These are phyloP conservation scores for Podaxis pistillaris DNA, from an alignment of 768 basidiomycete species.

Conservation along the genomic window DNA sequence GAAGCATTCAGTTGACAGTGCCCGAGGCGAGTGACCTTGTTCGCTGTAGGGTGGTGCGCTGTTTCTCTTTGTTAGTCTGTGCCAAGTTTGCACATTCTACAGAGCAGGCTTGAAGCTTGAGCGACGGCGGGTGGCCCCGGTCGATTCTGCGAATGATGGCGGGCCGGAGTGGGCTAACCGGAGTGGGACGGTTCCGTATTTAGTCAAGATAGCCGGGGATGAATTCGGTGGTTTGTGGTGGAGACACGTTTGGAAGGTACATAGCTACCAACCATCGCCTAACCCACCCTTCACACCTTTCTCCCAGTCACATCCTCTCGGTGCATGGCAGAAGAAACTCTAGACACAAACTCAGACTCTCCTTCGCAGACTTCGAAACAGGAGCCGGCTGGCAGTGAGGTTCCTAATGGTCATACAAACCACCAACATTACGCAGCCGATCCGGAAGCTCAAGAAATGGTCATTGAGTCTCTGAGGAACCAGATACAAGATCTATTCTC, in stretches of 20 bases:
- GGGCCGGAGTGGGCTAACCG: constrained; percentile 3
- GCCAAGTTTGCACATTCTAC: neutral
- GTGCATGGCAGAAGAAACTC: constrained; percentile 19
- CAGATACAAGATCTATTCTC: constrained; percentile 87
- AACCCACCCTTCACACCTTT: constrained; percentile 1
- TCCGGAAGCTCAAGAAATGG: constrained; percentile 74
- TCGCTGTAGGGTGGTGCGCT: no score
- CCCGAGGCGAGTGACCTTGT: no score
- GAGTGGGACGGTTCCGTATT: constrained; percentile 7
- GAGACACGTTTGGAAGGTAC: constrained; percentile 3
- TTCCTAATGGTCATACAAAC: constrained; percentile 16
- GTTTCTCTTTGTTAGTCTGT: no score
- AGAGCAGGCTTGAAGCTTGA: neutral
- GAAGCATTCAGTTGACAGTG: neutral
- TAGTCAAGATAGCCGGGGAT: neutral
- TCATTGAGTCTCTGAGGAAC: constrained; percentile 75
- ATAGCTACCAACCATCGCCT: neutral
- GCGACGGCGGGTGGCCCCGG: neutral
- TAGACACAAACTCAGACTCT: neutral
- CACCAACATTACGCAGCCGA: constrained; percentile 29
- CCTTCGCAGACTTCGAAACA: neutral
- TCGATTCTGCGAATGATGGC: neutral
- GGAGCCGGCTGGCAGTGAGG: neutral
- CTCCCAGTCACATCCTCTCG: constrained; percentile 6
- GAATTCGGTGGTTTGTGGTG: neutral